A percentile compares a stretch with the other conserved stretches of the same genome.
phyloP scores from a whole-genome alignment of 2,329 filamentous ascomycete genomes.

The Chalaropsis thielavioides region DNA sequence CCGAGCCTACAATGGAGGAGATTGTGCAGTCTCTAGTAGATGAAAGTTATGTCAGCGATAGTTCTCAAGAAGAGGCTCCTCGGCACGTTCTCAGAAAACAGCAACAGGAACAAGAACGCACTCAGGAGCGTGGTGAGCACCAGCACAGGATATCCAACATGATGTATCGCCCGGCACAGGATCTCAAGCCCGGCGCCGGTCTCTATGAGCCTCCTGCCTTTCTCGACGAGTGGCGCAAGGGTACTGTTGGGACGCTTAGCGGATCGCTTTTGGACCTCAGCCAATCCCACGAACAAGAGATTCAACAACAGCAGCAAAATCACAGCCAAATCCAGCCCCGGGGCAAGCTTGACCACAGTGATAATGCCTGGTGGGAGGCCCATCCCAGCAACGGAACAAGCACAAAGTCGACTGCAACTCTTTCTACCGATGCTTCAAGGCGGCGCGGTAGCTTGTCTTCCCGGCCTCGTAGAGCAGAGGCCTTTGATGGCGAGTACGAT shows the following conservation, averaged over 20 bases:
- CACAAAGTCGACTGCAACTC: background rate
- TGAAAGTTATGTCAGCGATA: constrained; percentile 13
- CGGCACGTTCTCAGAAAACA: constrained; percentile 8
- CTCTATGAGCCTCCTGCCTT: constrained; percentile 45
- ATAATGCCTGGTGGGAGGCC: constrained; percentile 66
- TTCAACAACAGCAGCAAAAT: constrained; percentile 5
- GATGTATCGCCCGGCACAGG: constrained; percentile 8
- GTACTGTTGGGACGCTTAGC: constrained; percentile 45
- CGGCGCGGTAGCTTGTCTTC: constrained; percentile 34
- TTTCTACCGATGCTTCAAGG: constrained; percentile 21
- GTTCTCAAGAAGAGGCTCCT: constrained; percentile 14
- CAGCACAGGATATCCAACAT: constrained; percentile 12
- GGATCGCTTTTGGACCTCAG: constrained; percentile 47
- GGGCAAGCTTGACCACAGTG: constrained; percentile 21
- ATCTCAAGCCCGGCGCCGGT: constrained; percentile 32
- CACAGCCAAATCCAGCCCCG: background rate
- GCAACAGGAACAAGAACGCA: constrained; percentile 6
- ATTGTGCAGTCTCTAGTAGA: constrained; percentile 13
- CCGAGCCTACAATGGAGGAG: constrained; percentile 19
- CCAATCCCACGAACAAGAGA: constrained; percentile 18
- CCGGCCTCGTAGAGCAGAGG: constrained; percentile 42
- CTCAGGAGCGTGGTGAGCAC: constrained; percentile 9
- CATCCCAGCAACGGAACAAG: background rate
- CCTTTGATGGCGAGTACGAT: constrained; percentile 54
- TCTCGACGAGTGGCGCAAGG: constrained; percentile 61